Percentiles rank a stretch among this genome's conserved stretches.
phyloP scores from a whole-genome alignment of 2,329 filamentous ascomycete genomes.

The Ophiostoma sp. region DNA sequence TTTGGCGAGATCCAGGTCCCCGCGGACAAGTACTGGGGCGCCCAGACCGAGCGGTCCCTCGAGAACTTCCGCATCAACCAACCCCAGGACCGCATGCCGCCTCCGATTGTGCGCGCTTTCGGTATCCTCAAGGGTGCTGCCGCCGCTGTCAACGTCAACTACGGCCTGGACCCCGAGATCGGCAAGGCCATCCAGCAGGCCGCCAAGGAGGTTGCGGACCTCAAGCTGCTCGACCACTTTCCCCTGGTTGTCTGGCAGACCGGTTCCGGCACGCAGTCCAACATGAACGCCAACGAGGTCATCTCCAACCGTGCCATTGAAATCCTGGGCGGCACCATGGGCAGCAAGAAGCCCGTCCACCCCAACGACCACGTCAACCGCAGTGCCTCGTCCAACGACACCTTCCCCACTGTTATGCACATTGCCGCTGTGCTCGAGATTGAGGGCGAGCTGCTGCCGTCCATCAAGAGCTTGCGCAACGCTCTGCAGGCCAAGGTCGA shows the following conservation, averaged over 20 bases:
- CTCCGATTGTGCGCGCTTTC: slow-evolving; percentile 87
- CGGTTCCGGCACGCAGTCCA: slow-evolving; percentile 96
- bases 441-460: slow-evolving; percentile 79
- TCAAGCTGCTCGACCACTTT: slow-evolving; percentile 96
- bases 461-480: slow-evolving; percentile 76
- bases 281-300: slow-evolving; percentile 99
- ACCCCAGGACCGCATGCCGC: slow-evolving; percentile 97
- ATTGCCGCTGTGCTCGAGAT: slow-evolving; percentile 95
- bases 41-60: slow-evolving; percentile 93
- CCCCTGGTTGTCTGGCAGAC: slow-evolving; percentile 99
- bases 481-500: slow-evolving; percentile 87
- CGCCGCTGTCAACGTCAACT: slow-evolving; percentile 92
- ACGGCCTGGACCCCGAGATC: slow-evolving; percentile 86
- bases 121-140: slow-evolving; percentile 97
- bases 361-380: slow-evolving; percentile 99
- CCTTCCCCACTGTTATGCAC: slow-evolving; percentile 99
- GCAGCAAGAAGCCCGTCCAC: slow-evolving; percentile 97
- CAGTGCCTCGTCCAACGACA: slow-evolving; percentile 97
- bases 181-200: slow-evolving; percentile 94
- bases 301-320: slow-evolving; percentile 99
- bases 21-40: slow-evolving; percentile 96
- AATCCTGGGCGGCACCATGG: slow-evolving; percentile 91
- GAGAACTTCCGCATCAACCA: slow-evolving; percentile 99
- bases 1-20: slow-evolving; percentile 96
- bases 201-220: slow-evolving; percentile 85